A percentile compares a stretch with the other conserved stretches of the same genome.
Evolutionary conservation across 805 yeast genomes (phyloP).

Genomic region (Metschnikowia chrysomelidarum): DNA sequence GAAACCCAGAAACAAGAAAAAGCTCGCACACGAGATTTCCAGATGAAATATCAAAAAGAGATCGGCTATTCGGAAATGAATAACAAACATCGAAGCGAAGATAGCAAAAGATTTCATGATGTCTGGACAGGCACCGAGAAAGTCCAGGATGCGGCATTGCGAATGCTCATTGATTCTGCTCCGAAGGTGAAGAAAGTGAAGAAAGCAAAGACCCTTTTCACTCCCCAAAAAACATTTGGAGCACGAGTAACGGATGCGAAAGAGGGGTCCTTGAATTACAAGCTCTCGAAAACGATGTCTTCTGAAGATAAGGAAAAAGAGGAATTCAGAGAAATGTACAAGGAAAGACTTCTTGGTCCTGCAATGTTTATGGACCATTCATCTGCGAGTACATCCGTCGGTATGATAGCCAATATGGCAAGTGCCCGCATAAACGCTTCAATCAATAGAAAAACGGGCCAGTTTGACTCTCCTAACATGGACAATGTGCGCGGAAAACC

Average conservation of each 20-base stretch:
- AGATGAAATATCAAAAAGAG: constrained; percentile 17
- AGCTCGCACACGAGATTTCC: constrained; percentile 9
- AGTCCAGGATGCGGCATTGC: constrained; percentile 11
- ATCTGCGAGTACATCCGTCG: constrained; percentile 44
- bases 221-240: constrained; percentile 24
- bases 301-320: constrained; percentile 33
- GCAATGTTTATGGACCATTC: constrained; percentile 43
- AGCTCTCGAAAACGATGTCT: constrained; percentile 38
- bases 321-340: constrained; percentile 58
- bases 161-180: constrained; percentile 18
- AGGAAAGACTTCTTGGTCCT: constrained; percentile 62
- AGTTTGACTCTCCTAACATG: constrained; percentile 54
- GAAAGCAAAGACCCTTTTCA: constrained; percentile 16
- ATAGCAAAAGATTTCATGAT: constrained; percentile 4
- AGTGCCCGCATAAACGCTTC: constrained; percentile 69
- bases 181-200: constrained; percentile 13
- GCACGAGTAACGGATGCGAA: constrained; percentile 57
- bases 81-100: too few species aligned
- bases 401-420: constrained; percentile 63
- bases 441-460: constrained; percentile 64
- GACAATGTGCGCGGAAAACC: constrained; percentile 56
- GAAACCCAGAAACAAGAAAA: constrained; percentile 5
- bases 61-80: constrained; percentile 25
- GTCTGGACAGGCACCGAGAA: constrained; percentile 18
- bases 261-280: constrained; percentile 65